A percentile compares a stretch with the other conserved stretches of the same genome.
phyloP scores from a whole-genome alignment of 352 stramenopile species.

The Bremia lactucae region DNA sequence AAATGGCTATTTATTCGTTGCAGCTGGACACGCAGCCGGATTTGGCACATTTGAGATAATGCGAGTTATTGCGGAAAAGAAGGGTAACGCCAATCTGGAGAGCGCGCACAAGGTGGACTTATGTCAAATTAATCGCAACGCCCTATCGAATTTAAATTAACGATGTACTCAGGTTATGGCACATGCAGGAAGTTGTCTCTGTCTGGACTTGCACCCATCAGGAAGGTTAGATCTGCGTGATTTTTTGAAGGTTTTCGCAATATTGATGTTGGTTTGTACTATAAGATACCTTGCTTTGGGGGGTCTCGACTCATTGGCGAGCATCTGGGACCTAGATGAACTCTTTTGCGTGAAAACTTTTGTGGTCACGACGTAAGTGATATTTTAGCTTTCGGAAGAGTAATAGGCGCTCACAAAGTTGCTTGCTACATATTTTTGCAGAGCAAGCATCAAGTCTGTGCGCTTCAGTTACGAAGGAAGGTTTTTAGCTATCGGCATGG shows the following conservation, averaged over 20 bases:
- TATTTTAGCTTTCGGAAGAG: neutral
- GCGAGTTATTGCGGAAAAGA: conserved; percentile 64
- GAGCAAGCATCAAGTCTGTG: conserved; percentile 69
- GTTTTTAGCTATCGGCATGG: conserved; percentile 67
- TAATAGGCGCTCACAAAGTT: conserved; percentile 1
- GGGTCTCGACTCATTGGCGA: conserved; percentile 78
- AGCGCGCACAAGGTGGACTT: conserved; percentile 64
- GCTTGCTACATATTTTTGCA: conserved; percentile 11
- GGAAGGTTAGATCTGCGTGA: conserved; percentile 34
- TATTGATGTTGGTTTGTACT: neutral
- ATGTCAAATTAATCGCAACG: neutral
- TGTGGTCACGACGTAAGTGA: conserved; percentile 60
- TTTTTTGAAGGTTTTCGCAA: neutral
- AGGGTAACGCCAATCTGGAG: conserved; percentile 68
- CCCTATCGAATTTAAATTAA: neutral
- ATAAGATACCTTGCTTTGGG: conserved; percentile 59
- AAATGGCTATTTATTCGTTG: conserved; percentile 68
- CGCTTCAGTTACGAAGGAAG: conserved; percentile 66
- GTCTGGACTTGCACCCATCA: conserved; percentile 65
- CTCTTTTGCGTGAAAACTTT: conserved; percentile 81
- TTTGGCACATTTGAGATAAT: conserved; percentile 82
- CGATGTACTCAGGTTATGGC: conserved; percentile 38
- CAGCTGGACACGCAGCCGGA: conserved; percentile 58
- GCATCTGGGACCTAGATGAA: conserved; percentile 77
- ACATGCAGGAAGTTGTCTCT: conserved; percentile 75